Conservation (phyloP, 1,139 yeast species). For the Pichia sp. region DNA sequence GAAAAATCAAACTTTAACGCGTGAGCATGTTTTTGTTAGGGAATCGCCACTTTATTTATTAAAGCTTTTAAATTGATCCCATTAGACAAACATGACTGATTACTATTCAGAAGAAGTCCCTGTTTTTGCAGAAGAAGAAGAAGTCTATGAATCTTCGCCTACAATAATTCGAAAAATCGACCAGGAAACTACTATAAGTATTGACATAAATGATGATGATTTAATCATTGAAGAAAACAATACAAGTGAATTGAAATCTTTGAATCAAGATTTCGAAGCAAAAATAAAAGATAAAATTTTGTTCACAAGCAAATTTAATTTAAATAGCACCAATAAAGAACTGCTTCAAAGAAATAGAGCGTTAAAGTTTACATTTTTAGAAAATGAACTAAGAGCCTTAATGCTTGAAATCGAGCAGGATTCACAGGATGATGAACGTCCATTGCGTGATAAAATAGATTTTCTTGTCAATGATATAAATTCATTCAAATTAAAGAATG, state of each 20-base stretch:
- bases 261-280: conserved; percentile 10
- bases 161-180: not conserved
- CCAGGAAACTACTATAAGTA: not conserved
- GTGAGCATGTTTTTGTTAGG: not conserved
- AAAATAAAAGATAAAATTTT: conserved; percentile 7
- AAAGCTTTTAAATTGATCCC: too few relatives aligned
- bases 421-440: conserved; percentile 3
- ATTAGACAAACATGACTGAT: conserved; percentile 13
- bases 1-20: too few relatives aligned
- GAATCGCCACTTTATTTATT: too few relatives aligned
- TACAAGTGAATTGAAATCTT: not conserved
- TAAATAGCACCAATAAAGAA: not conserved
- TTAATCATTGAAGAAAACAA: conserved; percentile 8
- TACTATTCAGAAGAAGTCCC: conserved; percentile 26
- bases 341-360: conserved; percentile 5
- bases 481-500: not conserved
- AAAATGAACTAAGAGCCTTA: conserved; percentile 18
- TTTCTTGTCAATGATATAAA: conserved; percentile 11
- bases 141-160: conserved; percentile 22
- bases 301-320: not conserved
- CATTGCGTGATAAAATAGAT: conserved; percentile 9
- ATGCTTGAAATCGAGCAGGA: conserved; percentile 14
- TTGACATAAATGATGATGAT: conserved; percentile 3
- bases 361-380: conserved; percentile 17
- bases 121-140: conserved; percentile 16